Conservation (phyloP, 805 yeast genomes). For the Metschnikowia santaceciliae region DNA sequence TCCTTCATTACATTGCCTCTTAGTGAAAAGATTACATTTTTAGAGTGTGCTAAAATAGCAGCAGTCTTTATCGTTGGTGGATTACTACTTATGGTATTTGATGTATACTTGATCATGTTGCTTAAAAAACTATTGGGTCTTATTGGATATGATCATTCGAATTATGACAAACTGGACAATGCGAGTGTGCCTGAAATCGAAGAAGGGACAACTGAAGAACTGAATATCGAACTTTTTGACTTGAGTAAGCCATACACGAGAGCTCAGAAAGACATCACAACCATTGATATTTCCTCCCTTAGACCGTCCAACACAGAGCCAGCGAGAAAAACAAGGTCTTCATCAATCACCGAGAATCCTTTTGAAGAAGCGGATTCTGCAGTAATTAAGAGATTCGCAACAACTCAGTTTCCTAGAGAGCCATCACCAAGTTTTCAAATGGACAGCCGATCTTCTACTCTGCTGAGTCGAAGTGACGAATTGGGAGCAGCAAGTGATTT, state of each 20-base stretch:
- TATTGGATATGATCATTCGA: constrained; percentile 8
- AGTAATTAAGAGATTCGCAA: not conserved
- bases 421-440: constrained; percentile 1
- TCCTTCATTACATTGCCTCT: constrained; percentile 70
- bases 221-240: constrained; percentile 13
- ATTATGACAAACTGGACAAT: constrained; percentile 8
- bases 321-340: not conserved
- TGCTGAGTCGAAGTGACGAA: not conserved
- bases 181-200: constrained; percentile 10
- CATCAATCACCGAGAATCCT: constrained; percentile 9
- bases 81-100: constrained; percentile 42
- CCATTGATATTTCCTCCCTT: constrained; percentile 26
- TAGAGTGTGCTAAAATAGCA: constrained; percentile 68
- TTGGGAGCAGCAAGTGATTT: not conserved
- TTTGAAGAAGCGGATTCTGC: not conserved
- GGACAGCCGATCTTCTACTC: not conserved
- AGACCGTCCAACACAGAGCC: constrained; percentile 6
- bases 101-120: constrained; percentile 35
- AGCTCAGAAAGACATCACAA: constrained; percentile 35
- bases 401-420: not conserved
- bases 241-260: constrained; percentile 8
- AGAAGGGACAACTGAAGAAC: constrained; percentile 10
- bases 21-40: constrained; percentile 58
- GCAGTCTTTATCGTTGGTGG: constrained; percentile 71
- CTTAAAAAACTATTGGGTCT: constrained; percentile 17